phyloP scores from a whole-genome alignment of 1,284 basidiomycete genomes.

The Pseudomicrostroma phylloplanum region DNA sequence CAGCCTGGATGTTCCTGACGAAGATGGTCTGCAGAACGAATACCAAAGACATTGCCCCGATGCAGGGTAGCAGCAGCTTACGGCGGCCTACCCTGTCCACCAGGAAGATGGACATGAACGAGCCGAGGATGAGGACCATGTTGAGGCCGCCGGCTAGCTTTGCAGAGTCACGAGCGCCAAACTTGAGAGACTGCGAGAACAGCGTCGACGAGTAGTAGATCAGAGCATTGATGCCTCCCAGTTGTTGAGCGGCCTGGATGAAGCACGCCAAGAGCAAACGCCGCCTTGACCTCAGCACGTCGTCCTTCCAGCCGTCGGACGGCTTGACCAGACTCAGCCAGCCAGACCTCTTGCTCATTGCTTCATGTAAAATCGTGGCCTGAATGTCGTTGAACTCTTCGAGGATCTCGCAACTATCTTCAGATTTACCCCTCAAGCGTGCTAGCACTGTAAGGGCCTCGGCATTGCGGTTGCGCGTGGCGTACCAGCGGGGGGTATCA shows the following conservation, averaged over 20 bases:
- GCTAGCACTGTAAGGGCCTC: constrained; percentile 9
- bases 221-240: constrained; percentile 12
- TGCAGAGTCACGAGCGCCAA: constrained; percentile 7
- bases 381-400: constrained; percentile 8
- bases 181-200: constrained; percentile 3
- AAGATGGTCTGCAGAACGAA: constrained; percentile 8
- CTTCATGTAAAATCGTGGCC: constrained; percentile 7
- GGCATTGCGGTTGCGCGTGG: background rate
- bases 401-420: constrained; percentile 1
- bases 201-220: constrained; percentile 12
- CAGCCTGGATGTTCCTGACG: constrained; percentile 6
- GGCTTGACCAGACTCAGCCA: constrained; percentile 8
- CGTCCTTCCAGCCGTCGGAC: constrained; percentile 5
- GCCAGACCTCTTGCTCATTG: background rate
- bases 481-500: constrained; percentile 9
- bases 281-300: background rate
- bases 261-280: constrained; percentile 10
- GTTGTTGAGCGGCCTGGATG: constrained; percentile 12
- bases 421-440: background rate
- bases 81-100: constrained; percentile 7
- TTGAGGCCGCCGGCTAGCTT: constrained; percentile 8
- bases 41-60: constrained; percentile 10
- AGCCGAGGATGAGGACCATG: constrained; percentile 11
- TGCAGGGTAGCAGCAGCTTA: constrained; percentile 8
- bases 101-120: constrained; percentile 6